These are phyloP conservation scores for Kregervanrija delftensis DNA, from an alignment of 805 yeast genomes.

Conservation along the genomic window DNA sequence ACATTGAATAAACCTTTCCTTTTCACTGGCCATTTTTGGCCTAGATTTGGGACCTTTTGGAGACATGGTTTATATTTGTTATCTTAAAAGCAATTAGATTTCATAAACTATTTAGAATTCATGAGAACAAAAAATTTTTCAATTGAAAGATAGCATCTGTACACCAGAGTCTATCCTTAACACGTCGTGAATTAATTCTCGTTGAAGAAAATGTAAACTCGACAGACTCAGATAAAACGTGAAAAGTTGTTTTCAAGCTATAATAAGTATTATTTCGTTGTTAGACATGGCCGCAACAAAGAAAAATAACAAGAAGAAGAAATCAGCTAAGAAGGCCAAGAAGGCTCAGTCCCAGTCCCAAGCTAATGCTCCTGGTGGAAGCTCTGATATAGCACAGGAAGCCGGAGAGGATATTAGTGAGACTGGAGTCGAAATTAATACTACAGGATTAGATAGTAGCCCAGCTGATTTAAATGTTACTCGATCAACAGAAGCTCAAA, in stretches of 20 bases:
- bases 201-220: no score
- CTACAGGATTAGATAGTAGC: no score
- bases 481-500: no score
- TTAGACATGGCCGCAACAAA: background rate
- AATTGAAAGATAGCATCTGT: background rate
- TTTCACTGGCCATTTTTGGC: constrained; percentile 78
- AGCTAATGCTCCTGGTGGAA: no score
- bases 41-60: constrained; percentile 34
- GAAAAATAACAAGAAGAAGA: constrained; percentile 2
- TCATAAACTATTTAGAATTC: background rate
- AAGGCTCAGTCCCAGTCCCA: no score
- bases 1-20: constrained; percentile 86
- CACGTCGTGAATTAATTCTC: background rate
- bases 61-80: background rate
- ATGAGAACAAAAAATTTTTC: background rate
- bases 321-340: background rate
- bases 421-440: no score
- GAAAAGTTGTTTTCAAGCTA: no score
- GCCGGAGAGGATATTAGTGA: no score
- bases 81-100: background rate
- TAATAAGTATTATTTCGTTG: no score
- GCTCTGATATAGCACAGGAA: no score
- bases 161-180: background rate
- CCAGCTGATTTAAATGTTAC: no score
- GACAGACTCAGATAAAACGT: no score